A percentile compares a stretch with the other conserved stretches of the same genome.
Conservation (phyloP, 805 yeast species). For the Myxozyma mucilagina region DNA sequence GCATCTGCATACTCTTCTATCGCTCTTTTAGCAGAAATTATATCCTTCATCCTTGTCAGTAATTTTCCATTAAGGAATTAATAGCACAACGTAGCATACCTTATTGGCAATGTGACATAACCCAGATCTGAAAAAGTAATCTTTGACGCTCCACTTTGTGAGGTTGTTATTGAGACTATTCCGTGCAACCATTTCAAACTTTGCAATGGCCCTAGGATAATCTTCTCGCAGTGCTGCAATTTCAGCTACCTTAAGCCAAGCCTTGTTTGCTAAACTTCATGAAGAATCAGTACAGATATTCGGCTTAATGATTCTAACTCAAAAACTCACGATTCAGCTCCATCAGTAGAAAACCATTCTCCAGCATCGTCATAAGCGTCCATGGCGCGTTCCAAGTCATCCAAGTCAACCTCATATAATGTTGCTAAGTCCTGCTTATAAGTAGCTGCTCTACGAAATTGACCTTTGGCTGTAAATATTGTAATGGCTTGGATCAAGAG, state of each 20-base stretch:
- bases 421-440: constrained; percentile 89
- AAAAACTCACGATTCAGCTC: constrained; percentile 68
- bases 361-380: constrained; percentile 88
- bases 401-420: constrained; percentile 73
- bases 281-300: background rate
- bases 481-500: constrained; percentile 75
- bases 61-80: background rate
- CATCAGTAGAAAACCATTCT: constrained; percentile 92
- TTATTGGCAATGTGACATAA: constrained; percentile 79
- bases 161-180: constrained; percentile 71
- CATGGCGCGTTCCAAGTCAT: constrained; percentile 68
- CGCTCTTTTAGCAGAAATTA: constrained; percentile 79
- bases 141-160: constrained; percentile 90
- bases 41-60: constrained; percentile 48
- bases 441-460: constrained; percentile 94
- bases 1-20: constrained; percentile 62
- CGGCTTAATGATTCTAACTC: background rate
- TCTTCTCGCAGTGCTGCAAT: constrained; percentile 74
- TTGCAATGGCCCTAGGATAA: constrained; percentile 70
- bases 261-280: constrained; percentile 67
- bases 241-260: constrained; percentile 86
- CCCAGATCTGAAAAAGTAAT: constrained; percentile 80
- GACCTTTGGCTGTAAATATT: constrained; percentile 85
- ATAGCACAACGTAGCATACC: constrained; percentile 6
- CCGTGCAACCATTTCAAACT: constrained; percentile 76